Evolutionary conservation across 345 rosid genomes (phyloP), one percentile per base, ranked within the genome.

Genomic region (Psidium friedrichsthalianum): DNA sequence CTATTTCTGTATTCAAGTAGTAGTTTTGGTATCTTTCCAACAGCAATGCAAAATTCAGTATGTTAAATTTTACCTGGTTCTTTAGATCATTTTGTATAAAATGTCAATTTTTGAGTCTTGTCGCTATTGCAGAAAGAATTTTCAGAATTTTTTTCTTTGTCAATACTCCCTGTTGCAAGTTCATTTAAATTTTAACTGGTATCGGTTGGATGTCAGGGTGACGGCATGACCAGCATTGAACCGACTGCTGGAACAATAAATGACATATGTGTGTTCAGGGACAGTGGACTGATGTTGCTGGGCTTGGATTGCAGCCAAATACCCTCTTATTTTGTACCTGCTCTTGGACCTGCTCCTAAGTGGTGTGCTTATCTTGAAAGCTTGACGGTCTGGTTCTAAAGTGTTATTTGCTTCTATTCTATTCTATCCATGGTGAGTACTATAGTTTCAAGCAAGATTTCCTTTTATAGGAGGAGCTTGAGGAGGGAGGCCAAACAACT

Each of bases 331-430:
- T 97, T 93, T 84, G 88, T 97, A 89, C 98, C 99, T 90, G 93
- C 95, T 86, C 90, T 96, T 61, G 99, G 98, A 87, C 96, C 99
- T 90, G 95, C 97, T 84, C 99, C 99, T 59, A 95, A 93, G 84
- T 97, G 99, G 99, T 94, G 96, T 89, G 88, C 98, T 82, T 82
- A 90, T 47, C 91, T 97, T 82, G 99, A 97, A 88, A 94, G 90
- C 89, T 78, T 93, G 85, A 97, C 99, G 91, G 99, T 97, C 80
- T 84, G 86, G 83, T 88, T 74, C 86, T 58, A 11, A 82, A 51
- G 13, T 74, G 11, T 53, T 24, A 52, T 53, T 52, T 32, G 61
- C 24, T 56, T 53, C 21, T 25, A 24, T 16, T n/a, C 32, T 69
- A 20, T 55, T 54, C 14, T 7, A 32, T 18, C 25, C 52, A 42